Conservation (phyloP, 208 protist genomes). For the Acanthamoeba castellanii region DNA sequence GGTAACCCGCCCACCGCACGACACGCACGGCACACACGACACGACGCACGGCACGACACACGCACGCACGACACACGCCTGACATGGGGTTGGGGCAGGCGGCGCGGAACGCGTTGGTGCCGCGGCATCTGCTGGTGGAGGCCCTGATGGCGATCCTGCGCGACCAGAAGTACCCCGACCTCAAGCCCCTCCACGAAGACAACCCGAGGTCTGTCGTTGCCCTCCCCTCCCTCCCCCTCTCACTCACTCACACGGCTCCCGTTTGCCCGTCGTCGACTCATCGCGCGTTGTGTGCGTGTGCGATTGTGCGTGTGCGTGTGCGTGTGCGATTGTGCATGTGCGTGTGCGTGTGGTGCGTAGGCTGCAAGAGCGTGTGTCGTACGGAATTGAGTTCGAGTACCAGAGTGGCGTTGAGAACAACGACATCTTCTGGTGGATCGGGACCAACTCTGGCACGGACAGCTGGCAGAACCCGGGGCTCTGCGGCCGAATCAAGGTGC, state of each 20-base stretch:
- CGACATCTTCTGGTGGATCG: conserved; percentile 80
- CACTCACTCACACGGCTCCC: too few relatives aligned
- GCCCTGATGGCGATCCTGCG: neutral
- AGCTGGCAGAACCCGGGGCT: conserved; percentile 4
- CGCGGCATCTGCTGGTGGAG: conserved; percentile 27
- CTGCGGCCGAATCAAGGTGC: neutral
- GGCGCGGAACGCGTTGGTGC: conserved; percentile 3
- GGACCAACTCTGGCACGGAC: conserved; percentile 39
- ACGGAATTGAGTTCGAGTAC: conserved; percentile 71
- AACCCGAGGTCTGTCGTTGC: neutral
- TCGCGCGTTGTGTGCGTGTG: too few relatives aligned
- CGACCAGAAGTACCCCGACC: conserved; percentile 2
- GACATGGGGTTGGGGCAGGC: neutral
- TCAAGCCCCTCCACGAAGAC: neutral
- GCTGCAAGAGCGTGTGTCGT: conserved; percentile 4
- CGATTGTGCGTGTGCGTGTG: too few relatives aligned
- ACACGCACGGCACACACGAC: too few relatives aligned
- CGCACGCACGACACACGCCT: too few relatives aligned
- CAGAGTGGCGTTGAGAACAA: conserved; percentile 79
- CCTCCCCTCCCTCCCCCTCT: neutral
- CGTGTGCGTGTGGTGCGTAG: neutral
- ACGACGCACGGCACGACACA: too few relatives aligned
- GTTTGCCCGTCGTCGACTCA: too few relatives aligned
- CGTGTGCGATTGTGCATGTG: too few relatives aligned
- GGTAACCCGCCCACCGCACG: neutral